Base-by-base conservation (phyloP, 2,329 filamentous ascomycete genomes). In the Ceratocystis smalleyi region DNA sequence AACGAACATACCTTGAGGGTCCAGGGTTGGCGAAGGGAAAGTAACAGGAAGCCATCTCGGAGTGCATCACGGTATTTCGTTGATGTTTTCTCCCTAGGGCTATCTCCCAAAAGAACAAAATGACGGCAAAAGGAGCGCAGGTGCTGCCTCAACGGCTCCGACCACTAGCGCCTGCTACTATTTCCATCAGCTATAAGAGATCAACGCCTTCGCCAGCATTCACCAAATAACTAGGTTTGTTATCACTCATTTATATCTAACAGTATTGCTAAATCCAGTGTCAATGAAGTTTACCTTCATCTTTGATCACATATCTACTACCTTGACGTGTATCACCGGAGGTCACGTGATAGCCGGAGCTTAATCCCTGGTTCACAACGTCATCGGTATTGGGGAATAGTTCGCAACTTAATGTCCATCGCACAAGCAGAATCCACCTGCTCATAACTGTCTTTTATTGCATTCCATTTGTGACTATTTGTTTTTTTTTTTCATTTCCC, bases 261-360 rank as follows among this genome's bases (percentile, higher is more conserved):
- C 83, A 8, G 78, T 86, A 60, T 76, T 77, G 65, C 72, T 86
- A 67, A 86, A 86, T 69, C n/a, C n/a, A n/a, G n/a, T n/a, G 61
- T 70, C 86, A 74, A 85, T 86, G 82, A 68, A 68, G 64, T 68
- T 68, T 54, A 68, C 67, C 22, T 68, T 68, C 27, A 40, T 40
- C 35, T 12, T 40, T 12, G 35, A 40, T 12, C 10, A 40, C 1
- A 40, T 8, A 40, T 12, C 35, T 40, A 40, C 27, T 27, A 40
- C 35, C 35, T 40, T 12, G 12, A 0, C 35, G 10, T 12, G 35
- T 8, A 40, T 40, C 35, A 4, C 35, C 10, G 12, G 10, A 40
- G n/a, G 22, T 49, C 45, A 49, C 45, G 45, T 49, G n/a, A 49
- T 6, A 12, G 22, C 10, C 10, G 4, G 3, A 12, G 35, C 35